Evolutionary conservation across 345 rosid genomes (phyloP).

Genomic region (Acer yangbiense): DNA sequence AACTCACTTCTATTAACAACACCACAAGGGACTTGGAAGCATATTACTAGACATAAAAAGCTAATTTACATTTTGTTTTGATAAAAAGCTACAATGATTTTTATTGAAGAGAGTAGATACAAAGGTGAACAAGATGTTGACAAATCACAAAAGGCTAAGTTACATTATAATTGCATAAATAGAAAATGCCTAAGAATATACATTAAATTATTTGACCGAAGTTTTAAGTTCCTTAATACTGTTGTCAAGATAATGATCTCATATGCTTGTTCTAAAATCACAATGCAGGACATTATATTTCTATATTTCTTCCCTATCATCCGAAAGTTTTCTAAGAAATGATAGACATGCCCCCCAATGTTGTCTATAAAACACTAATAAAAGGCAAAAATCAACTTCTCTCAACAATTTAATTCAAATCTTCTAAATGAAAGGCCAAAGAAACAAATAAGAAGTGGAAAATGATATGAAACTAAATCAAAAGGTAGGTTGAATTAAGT

Average conservation of each 20-base stretch:
- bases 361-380: background rate
- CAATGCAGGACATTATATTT: background rate
- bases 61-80: background rate
- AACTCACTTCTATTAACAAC: background rate
- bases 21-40: background rate
- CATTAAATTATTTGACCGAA: background rate
- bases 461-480: conserved; percentile 2
- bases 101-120: background rate
- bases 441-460: conserved; percentile 6
- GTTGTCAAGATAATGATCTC: background rate
- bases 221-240: background rate
- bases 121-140: background rate
- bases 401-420: background rate
- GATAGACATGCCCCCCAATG: background rate
- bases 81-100: background rate
- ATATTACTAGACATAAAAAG: background rate
- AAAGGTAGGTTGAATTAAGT: conserved; percentile 19
- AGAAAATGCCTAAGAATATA: background rate
- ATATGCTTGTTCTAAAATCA: background rate
- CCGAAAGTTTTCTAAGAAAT: background rate
- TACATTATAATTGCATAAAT: background rate
- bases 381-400: background rate
- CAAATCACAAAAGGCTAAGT: background rate
- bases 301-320: background rate
- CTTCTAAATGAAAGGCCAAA: conserved; percentile 8